Conservation (phyloP, 2,329 filamentous ascomycete genomes). For the Calonectria pteridis region DNA sequence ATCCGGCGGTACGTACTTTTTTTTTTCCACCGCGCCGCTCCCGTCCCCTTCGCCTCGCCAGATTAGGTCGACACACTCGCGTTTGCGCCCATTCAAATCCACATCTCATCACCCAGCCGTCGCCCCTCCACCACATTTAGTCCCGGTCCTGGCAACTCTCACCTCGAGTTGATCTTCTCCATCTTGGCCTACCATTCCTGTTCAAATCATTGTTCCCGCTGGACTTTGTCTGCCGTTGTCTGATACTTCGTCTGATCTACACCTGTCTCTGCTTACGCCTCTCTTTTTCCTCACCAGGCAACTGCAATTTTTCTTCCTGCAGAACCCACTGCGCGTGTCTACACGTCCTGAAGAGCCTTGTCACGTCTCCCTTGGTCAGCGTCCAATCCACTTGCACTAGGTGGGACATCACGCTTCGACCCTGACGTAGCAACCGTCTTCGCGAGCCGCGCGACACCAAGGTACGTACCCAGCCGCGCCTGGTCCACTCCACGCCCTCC, state of each 20-base stretch:
- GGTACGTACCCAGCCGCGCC: constrained; percentile 51
- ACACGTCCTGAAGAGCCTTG: constrained; percentile 37
- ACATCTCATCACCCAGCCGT: constrained; percentile 36
- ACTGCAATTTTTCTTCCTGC: constrained; percentile 10
- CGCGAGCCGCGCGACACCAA: constrained; percentile 46
- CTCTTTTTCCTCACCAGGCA: constrained; percentile 18
- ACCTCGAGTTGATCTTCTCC: constrained; percentile 33
- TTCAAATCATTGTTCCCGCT: constrained; percentile 29
- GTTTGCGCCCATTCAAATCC: constrained; percentile 37
- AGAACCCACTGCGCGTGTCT: constrained; percentile 32
- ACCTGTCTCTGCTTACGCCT: constrained; percentile 21
- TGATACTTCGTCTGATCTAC: not conserved
- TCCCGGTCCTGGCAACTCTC: constrained; percentile 32
- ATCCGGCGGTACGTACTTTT: constrained; percentile 37
- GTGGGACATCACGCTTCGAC: constrained; percentile 46
- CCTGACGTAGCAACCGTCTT: constrained; percentile 50
- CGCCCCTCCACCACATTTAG: constrained; percentile 40
- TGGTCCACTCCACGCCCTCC: constrained; percentile 47
- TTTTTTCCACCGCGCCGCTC: constrained; percentile 28
- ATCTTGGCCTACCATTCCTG: constrained; percentile 32
- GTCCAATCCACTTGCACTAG: constrained; percentile 41
- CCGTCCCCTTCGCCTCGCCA: constrained; percentile 32
- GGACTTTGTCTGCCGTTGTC: not conserved
- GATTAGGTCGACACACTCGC: constrained; percentile 34
- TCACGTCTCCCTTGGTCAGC: constrained; percentile 35